phyloP scores from a whole-genome alignment of 805 yeast species.

The Scheffersomyces coipomensis region DNA sequence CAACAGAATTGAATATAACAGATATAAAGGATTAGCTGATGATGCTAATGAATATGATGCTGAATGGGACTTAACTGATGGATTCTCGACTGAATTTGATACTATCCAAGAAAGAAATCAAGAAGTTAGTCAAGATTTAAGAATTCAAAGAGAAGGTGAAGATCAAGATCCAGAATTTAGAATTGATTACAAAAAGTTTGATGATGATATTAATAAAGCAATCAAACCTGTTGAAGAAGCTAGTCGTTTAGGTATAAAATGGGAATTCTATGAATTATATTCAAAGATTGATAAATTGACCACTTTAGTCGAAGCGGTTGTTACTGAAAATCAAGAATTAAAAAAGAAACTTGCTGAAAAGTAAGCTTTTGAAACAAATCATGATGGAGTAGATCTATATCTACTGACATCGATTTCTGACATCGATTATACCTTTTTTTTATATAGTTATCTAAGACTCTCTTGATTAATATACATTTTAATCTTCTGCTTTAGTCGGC shows the following conservation, averaged over 20 bases:
- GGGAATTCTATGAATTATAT: slow-evolving; percentile 62
- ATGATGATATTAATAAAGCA: slow-evolving; percentile 42
- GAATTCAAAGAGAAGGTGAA: slow-evolving; percentile 63
- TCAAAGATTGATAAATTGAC: slow-evolving; percentile 49
- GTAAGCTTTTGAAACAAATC: no score
- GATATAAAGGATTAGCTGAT: slow-evolving; percentile 61
- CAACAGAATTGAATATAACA: slow-evolving; percentile 67
- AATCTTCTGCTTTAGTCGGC: no score
- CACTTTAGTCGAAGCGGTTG: slow-evolving; percentile 34
- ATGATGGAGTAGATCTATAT: neutral
- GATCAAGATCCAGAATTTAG: slow-evolving; percentile 65
- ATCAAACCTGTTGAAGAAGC: slow-evolving; percentile 64
- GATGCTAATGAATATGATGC: slow-evolving; percentile 77
- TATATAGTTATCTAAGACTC: no score
- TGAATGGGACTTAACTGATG: slow-evolving; percentile 84
- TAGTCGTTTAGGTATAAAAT: slow-evolving; percentile 51
- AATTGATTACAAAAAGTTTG: slow-evolving; percentile 52
- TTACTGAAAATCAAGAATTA: slow-evolving; percentile 32
- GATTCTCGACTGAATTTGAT: slow-evolving; percentile 46
- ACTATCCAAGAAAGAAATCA: slow-evolving; percentile 37
- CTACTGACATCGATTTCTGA: neutral
- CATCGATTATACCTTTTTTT: no score
- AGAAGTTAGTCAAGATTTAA: slow-evolving; percentile 36
- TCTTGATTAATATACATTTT: no score
- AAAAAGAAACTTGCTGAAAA: slow-evolving; percentile 12